Base-by-base conservation (phyloP, 2,329 filamentous ascomycete species). In the Juglanconis sp. region DNA sequence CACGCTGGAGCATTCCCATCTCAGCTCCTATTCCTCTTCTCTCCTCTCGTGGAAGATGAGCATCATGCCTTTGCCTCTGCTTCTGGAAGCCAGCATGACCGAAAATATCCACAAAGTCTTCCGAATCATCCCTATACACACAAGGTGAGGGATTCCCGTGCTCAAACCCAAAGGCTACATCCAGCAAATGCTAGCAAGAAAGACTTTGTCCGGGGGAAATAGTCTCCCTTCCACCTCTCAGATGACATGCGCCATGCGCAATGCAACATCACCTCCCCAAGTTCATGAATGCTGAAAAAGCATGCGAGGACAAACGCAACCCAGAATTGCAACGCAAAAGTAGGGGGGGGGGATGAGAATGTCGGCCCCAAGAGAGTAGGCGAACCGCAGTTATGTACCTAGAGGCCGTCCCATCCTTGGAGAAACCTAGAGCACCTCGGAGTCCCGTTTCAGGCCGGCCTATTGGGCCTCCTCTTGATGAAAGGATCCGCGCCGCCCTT, bases 401-500 rank as follows among this genome's bases (percentile, higher is more conserved):
- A 24, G 24, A 24, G 24, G 24, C 24, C 24, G 24, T 24, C 24
- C 24, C 24, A 24, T 24, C 24, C 24, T 24, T 9, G 36, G 36
- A 40, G 36, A 48, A 48, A 48, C 40, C 7, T 36, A 36, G 11
- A 24, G 24, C 24, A 24, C 24, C 24, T 24, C 24, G 24, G 24
- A 24, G 24, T 24, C 24, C 24, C 24, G 24, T 17, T 10, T 24
- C 30, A 51, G 3, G 5, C 36, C 53, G 58, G 30, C 52, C 58
- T 54, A 56, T 71, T 74, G 48, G 66, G 72, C 55, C 71, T 75
- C 64, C 74, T 74, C 53, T 75, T 73, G 24, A 81, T 77, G 60
- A 81, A 80, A 13, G 77, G 76, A 61, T 78, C 79, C 3, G 73
- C 72, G n/a, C 76, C 71, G 5, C 67, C 66, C 65, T 76, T 78